phyloP scores from a whole-genome alignment of 1,284 basidiomycete species.

The Pterulicium gracile region DNA sequence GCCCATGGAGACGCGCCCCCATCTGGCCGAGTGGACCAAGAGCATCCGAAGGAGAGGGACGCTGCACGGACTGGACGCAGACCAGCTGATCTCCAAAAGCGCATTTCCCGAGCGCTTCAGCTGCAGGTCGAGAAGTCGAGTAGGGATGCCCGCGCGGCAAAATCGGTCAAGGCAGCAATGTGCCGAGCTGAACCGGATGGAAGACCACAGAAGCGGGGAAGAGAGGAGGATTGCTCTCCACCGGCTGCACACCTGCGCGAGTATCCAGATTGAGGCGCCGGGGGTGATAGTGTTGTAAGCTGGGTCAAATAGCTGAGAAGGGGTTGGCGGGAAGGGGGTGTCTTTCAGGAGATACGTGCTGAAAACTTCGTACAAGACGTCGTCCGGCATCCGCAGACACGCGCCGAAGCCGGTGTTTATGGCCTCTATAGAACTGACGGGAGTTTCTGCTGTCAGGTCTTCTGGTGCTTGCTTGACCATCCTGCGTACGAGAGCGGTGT shows the following conservation, averaged over 20 bases:
- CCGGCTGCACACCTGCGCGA: neutral
- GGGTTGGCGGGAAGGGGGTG: neutral
- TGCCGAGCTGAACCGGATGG: neutral
- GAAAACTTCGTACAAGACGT: neutral
- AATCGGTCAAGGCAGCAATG: neutral
- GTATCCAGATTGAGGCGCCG: neutral
- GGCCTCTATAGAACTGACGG: too few species aligned
- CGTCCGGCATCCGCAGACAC: constrained; percentile 1
- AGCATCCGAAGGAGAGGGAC: neutral
- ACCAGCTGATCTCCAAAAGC: neutral
- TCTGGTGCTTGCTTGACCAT: too few species aligned
- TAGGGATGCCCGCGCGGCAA: neutral
- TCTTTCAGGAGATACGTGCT: neutral
- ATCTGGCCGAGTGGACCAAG: neutral
- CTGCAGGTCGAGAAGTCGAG: neutral
- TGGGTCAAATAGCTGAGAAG: neutral
- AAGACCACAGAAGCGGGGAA: neutral
- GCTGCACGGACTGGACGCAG: neutral
- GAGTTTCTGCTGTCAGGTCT: too few species aligned
- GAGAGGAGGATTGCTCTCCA: neutral
- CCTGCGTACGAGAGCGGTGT: too few species aligned
- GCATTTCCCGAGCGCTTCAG: neutral
- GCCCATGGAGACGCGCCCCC: neutral
- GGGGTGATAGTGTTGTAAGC: neutral
- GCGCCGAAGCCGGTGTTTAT: too few species aligned